Evolutionary conservation across 2,329 filamentous ascomycete species (phyloP), one percentile per base, ranked within the genome.

Genomic region (Colletotrichum incanum): DNA sequence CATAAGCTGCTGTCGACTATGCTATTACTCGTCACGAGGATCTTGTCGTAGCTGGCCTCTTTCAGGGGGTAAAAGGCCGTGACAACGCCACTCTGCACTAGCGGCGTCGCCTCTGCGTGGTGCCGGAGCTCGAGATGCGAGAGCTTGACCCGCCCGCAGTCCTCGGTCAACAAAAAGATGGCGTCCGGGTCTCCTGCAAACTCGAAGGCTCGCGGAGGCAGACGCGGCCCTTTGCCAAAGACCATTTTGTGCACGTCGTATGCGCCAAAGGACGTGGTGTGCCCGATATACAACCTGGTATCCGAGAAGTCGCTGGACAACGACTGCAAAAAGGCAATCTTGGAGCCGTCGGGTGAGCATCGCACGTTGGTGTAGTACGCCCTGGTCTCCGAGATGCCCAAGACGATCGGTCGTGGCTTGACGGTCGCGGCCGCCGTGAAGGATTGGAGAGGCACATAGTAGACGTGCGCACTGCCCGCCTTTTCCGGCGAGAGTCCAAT

Each of bases 1-100:
- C 80, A 84, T 23, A 83, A 72, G 50, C 79, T 80, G 65, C 75
- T 81, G 71, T 85, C 83, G 1, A 84, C 76, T 7, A 84, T 78
- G 63, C 74, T 83, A 14, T 79, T 81, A 34, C 78, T 81, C 2
- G 82, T 80, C 5, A 84, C 79, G 3, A 86, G 75, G 2, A 85
- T 72, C 56, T 75, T 76, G 18, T 78, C 74, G 60, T 74, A 76
- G 52, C 77, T 71, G 23, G 75, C 76, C 31, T 77, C 65, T 8
- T 71, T 61, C 0, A 84, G 65, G 5, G 78, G 77, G 31, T 79
- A 76, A 65, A 76, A 81, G 1, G 68, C 77, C 7, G 68, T 52
- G 9, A 82, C 80, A 6, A 76, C 76, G 3, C 81, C 79, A 1
- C 74, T 74, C 1, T 69, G 73, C 8, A 78, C 74, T 7, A 84